phyloP scores from a whole-genome alignment of 768 basidiomycete species.

The Pholiota conissans region DNA sequence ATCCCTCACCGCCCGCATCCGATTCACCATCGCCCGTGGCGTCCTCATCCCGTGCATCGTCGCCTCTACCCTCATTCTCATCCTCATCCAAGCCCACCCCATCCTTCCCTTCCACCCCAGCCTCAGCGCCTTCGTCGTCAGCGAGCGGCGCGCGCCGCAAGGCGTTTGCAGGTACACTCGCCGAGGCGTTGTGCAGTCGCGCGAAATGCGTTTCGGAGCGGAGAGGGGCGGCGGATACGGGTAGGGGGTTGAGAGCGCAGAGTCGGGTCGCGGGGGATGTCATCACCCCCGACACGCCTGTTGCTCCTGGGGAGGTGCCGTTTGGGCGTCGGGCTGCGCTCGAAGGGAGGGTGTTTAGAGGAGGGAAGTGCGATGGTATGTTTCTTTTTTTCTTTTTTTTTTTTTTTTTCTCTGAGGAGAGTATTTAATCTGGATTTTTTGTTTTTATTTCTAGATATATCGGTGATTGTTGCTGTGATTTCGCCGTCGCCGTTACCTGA shows the following conservation, averaged over 20 bases:
- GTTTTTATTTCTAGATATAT: conserved; percentile 47
- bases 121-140: conserved; percentile 4
- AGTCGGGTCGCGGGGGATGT: conserved; percentile 15
- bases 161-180: conserved; percentile 68
- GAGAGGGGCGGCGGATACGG: neutral
- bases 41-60: neutral
- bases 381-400: conserved; percentile 2
- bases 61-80: neutral
- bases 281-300: too few relatives aligned
- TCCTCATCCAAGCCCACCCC: too few relatives aligned
- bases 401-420: neutral
- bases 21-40: neutral
- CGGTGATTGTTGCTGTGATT: conserved; percentile 65
- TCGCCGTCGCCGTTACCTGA: conserved; percentile 33
- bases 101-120: too few relatives aligned
- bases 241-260: neutral
- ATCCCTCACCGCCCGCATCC: neutral
- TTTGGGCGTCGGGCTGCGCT: conserved; percentile 82
- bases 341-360: conserved; percentile 67
- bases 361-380: conserved; percentile 85
- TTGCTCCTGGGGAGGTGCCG: conserved; percentile 55
- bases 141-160: conserved; percentile 27
- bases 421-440: neutral
- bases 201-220: conserved; percentile 67
- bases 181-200: conserved; percentile 79